Base-by-base conservation (phyloP, 768 basidiomycete species). In the Suillus bovinus region DNA sequence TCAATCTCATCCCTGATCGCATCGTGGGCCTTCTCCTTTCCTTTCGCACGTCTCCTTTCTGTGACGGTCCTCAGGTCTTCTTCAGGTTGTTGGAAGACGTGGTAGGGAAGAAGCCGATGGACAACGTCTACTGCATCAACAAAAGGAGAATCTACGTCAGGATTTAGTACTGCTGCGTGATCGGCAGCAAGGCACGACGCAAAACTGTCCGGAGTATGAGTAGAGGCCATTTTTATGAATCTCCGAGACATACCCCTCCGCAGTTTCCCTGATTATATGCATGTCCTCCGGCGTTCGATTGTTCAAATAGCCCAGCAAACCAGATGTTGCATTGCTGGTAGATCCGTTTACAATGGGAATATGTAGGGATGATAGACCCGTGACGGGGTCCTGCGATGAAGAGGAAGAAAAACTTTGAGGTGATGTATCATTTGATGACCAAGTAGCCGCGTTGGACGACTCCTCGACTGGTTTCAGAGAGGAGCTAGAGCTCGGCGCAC, bases 101-200 rank as follows among this genome's bases (percentile, higher is more conserved):
- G 92, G 68, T 91, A 93, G 0, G 92, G 91, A 24, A 93, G 77
- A 24, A 94, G 79, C 56, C 91, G 82, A n/a, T 84, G 81, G 27
- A 92, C 79, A 3, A 80, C 87, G 69, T 94, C 92, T 6, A 75
- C 69, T 10, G 79, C 73, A 67, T 90, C 85, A 16, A 68, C 64
- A 67, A 94, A 94, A 2, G 91, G 87, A 1, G 85, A 80, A 56
- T 92, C 89, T 41, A 83, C 79, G 66, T 93, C 88, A 42, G 90
- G 90, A 58, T 84, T 80, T 56, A 85, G 67, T 17, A 83, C 84
- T 17, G 80, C 75, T 44, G 79, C 76, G 59, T 92, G 91, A 72
- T 94, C 91, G 39, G 80, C 75, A 1, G 81, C 81, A 56, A 92
- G 77, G 66, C 81, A 81, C 27, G 81, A 71, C 62, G 81, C 77